Evolutionary conservation across 169 alveolate species (phyloP), one percentile per base, ranked within the genome.

Genomic region (Cryptosporidium tyzzeri): DNA sequence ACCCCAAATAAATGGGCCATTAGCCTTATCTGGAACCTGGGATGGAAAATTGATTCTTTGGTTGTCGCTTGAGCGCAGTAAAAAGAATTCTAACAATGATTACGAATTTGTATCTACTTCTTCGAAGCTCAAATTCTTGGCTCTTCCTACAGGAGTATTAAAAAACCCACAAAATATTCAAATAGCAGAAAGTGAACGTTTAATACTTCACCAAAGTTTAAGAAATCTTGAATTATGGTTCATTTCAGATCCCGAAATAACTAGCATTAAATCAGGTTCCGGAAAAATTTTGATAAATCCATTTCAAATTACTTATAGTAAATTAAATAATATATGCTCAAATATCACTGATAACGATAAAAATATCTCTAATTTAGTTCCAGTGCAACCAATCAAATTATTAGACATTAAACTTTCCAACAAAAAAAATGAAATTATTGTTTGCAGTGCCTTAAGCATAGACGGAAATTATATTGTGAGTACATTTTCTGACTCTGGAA

Each of bases 21-120:
- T 62, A 4, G 89, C 89, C 23, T 33, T 80, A 3, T 62, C 89
- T 12, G 89, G 74, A 8, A 41, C 89, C 14, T 80, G 89, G 89
- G 89, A 80, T 39, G 89, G 89, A 18, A 80, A 41, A n/a, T n/a
- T 80, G 26, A 70, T 62, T 12, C 26, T 80, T n/a, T 80, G 89
- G 89, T 12, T 80, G 16, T 10, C 89, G 21, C n/a, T 67, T 62
- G 75, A 80, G 12, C n/a, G 26, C 23, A 58, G 26, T 61, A 21
- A 14, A 31, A 80, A 67, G 37, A 33, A 7, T 39, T n/a, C 31
- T 16, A 59, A 39, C 3, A 80, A 23, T 26, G 23, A 21, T 35
- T n/a, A 2, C 6, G 51, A 44, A 26, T 44, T 31, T 70, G 1
- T 41, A 33, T 59, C 55, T 39, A 18, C 50, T 26, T 29, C 73